Evolutionary conservation across 2,329 filamentous ascomycete species (phyloP), one percentile per base, ranked within the genome.

Genomic region (Penicillium expansum): DNA sequence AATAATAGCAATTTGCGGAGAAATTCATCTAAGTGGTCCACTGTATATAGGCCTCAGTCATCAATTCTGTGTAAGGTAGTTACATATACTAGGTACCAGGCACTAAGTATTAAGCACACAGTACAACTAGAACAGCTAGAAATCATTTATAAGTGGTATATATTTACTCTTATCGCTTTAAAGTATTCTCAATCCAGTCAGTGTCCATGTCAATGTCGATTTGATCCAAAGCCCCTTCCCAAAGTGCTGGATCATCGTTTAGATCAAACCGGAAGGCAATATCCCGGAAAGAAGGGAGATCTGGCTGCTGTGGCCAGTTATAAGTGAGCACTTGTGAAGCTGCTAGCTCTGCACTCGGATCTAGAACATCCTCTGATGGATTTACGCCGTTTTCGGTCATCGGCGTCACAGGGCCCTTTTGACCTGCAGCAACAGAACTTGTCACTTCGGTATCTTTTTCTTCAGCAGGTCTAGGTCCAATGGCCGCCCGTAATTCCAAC

Each of bases 141-240:
- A 10, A 32, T 22, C 7, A 20, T 20, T 20, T 16, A 5, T 24
- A 5, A n/a, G 20, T 35, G 3, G 22, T 7, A 33, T 30, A 33
- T 20, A 37, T 33, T 35, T 22, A 16, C 18, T 42, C 4, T 47
- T 58, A 70, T 54, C 65, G 62, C 45, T 65, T 63, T 35, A 71
- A 54, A 1, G 68, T 67, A 55, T 62, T 71, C 51, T 71, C 69
- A 59, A 71, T 71, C 74, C 72, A 76, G 55, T 76, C 76, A 7
- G 71, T 74, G 57, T 76, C 73, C 70, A 77, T 76, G 29, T 73
- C 71, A 47, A 76, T 73, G 43, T 77, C 72, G 37, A 75, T 72
- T 54, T 74, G 71, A 41, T 70, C 66, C 44, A 75, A 69, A 5
- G 74, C 71, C 48, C 75, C 74, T 52, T 78, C 76, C 76, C 76